phyloP scores from a whole-genome alignment of 2,329 filamentous ascomycete genomes.

The Aaosphaeria arxii region DNA sequence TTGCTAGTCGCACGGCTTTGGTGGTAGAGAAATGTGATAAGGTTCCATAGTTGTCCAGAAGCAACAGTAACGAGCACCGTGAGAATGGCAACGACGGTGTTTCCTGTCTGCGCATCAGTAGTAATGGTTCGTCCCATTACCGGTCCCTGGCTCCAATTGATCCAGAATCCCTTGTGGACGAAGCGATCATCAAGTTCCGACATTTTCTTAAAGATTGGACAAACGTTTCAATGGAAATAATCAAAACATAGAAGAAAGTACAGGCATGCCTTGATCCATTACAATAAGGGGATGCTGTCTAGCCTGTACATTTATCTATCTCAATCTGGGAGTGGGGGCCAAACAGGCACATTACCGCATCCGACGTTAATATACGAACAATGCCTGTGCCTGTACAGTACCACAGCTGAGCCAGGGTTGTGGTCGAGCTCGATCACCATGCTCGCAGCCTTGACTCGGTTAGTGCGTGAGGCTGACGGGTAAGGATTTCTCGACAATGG shows the following conservation, averaged over 20 bases:
- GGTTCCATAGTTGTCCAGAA: background rate
- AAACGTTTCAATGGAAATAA: background rate
- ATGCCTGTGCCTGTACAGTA: too few species aligned
- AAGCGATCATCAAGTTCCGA: background rate
- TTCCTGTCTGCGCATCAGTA: background rate
- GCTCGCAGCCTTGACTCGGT: too few species aligned
- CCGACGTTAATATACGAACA: too few species aligned
- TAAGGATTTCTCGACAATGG: too few species aligned
- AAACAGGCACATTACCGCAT: too few species aligned
- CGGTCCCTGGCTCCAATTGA: background rate
- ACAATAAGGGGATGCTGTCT: too few species aligned
- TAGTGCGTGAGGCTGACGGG: too few species aligned
- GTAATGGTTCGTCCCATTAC: background rate
- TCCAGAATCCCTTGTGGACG: slow-evolving; percentile 1
- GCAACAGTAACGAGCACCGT: background rate
- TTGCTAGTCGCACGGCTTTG: slow-evolving; percentile 2
- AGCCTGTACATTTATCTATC: too few species aligned
- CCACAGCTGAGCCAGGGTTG: too few species aligned
- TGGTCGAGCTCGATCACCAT: too few species aligned
- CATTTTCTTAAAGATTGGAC: background rate
- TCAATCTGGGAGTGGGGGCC: too few species aligned
- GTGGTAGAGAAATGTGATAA: background rate
- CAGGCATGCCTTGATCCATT: too few species aligned
- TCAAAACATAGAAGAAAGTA: background rate
- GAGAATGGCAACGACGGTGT: background rate